Base-by-base conservation (phyloP, 768 basidiomycete genomes). In the Russula earlei region DNA sequence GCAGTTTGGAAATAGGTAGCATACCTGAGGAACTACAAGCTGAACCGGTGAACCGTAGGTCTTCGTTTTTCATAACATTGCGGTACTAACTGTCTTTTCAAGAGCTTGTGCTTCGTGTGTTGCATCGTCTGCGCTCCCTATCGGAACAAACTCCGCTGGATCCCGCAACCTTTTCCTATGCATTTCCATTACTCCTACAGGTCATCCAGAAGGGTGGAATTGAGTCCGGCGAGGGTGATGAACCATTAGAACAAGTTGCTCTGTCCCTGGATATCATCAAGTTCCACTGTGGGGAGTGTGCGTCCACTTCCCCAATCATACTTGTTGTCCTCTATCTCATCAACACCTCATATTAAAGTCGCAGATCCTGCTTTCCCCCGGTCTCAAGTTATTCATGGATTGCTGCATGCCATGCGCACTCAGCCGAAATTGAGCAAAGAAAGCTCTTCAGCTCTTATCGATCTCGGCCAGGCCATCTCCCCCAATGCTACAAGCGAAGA, bases 381-480 rank as follows among this genome's bases (percentile, higher is more conserved):
- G 4, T 66, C 79, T 24, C 72, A 77, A 49, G 81, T 84, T 0
- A 82, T 95, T 54, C 72, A 81, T 46, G 75, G 80, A 46, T 77
- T 97, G 6, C 67, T 95, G 22, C 77, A 83, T 46, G 75, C 87
- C 40, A 84, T 97, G 55, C 75, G 79, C 37, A 77, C 76, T 11
- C 90, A 96, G 59, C 85, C 92, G 1, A 83, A 82, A 38, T 75
- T 96, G 15, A 82, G 81, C 56, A 93, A 94, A 67, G 84, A 90
- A 22, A 88, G 87, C 1, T 85, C 89, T 0, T 84, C 87, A 0
- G 79, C 87, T 1, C 77, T 99, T 15, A 70, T 91, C 11, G 86
- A 88, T 51, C 72, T 96, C 12, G 89, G 87, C 34, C 85, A 88
- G 65, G 84, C 90, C 1, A 84, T 94, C 43, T 77, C 82, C 49